Evolutionary conservation across 768 basidiomycete species (phyloP), one percentile per base, ranked within the genome.

Genomic region (Suillus luteus): DNA sequence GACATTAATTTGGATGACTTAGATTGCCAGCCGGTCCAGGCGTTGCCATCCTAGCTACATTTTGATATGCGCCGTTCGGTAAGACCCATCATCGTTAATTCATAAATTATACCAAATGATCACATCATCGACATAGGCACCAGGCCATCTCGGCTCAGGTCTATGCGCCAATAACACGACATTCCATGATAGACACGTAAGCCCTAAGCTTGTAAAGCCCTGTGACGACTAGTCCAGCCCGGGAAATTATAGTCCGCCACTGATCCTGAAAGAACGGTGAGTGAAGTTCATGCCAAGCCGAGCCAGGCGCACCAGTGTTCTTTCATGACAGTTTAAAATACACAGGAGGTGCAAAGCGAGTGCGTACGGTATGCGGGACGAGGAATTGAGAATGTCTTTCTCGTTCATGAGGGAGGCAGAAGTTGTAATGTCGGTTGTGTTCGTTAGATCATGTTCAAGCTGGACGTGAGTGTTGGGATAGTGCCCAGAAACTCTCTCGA

Each of bases 131-230:
- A 46, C n/a, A 46, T 11, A 22, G 19, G 19, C 41, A 44, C 19
- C 19, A 46, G 31, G 52, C 10, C 33, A 35, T 35, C 19, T 54
- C 33, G 8, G 27, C 49, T 33, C 19, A 11, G 31, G 2, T 24
- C 22, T 55, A 55, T 2, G 55, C 17, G 22, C 24, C 22, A 24
- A 38, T 40, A 24, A 22, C 22, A 22, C 37, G 55, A 12, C 60
- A 61, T 35, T 61, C 60, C 27, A 61, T 33, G 37, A 61, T 24
- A 27, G 60, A 61, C 24, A 61, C 35, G 37, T 61, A 51, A 31
- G 60, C 35, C 37, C 60, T 35, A 54, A 61, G 44, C 37, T 49
- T 49, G 35, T 61, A 61, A 22, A 61, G 9, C 19, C 48, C 60
- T 19, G 60, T 54, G 22, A 61, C 15, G 11, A 35, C 17, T 33